Evolutionary conservation across 2,329 filamentous ascomycete species (phyloP).

Genomic region (Fusarium longipes): DNA sequence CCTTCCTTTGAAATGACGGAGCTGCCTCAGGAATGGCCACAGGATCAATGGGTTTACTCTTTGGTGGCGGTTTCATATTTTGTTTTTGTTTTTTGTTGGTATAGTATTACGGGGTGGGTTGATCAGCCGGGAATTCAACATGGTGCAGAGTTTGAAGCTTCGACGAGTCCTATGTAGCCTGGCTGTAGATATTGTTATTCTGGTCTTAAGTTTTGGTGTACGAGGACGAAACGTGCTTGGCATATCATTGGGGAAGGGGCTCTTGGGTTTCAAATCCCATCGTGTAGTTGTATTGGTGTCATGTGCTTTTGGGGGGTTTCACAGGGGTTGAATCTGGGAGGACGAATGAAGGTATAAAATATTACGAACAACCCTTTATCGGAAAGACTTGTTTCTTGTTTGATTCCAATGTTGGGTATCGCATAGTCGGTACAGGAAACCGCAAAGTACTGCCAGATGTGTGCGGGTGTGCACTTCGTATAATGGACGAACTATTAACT

Average conservation of each 20-base stretch:
- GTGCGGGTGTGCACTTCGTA: background rate
- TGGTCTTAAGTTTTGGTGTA: constrained; percentile 44
- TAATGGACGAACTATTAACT: constrained; percentile 13
- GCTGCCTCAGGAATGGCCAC: constrained; percentile 14
- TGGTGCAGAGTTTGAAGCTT: constrained; percentile 8
- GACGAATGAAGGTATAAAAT: constrained; percentile 33
- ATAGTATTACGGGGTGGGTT: constrained; percentile 12
- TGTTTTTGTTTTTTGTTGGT: constrained; percentile 7
- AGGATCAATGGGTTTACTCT: constrained; percentile 15
- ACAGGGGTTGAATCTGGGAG: constrained; percentile 13
- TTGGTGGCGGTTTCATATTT: constrained; percentile 11
- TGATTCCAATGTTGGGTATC: background rate
- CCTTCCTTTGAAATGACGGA: constrained; percentile 20
- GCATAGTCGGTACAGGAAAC: background rate
- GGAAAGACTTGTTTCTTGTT: background rate
- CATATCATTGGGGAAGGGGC: constrained; percentile 38
- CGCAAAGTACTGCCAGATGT: background rate
- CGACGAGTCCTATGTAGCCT: constrained; percentile 31
- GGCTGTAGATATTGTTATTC: constrained; percentile 42
- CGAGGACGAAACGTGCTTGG: constrained; percentile 40
- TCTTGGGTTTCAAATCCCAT: constrained; percentile 36
- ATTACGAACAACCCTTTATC: constrained; percentile 24
- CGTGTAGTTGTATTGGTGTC: constrained; percentile 43
- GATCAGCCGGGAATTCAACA: constrained; percentile 1
- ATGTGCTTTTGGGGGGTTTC: constrained; percentile 13